Conservation (phyloP, 352 stramenopile genomes). For the Globisporangium echinulatum region DNA sequence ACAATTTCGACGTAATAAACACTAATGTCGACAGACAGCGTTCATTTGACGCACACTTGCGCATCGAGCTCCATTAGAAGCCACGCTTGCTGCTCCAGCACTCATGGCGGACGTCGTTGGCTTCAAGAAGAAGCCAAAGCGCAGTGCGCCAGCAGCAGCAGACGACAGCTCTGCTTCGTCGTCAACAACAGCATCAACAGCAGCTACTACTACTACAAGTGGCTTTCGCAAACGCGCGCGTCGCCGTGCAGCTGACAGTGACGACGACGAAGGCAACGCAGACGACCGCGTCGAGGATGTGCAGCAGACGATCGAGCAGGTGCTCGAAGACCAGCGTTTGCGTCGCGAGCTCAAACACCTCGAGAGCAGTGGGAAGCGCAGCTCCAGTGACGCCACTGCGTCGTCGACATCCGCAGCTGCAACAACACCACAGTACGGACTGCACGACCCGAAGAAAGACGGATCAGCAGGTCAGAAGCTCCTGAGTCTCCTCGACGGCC, state of each 20-base stretch:
- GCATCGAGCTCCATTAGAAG: not conserved
- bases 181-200: not conserved
- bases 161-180: not conserved
- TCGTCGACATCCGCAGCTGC: not conserved
- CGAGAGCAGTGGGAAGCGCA: conserved; percentile 2
- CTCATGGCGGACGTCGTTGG: conserved; percentile 20
- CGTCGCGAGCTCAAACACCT: conserved; percentile 25
- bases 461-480: conserved; percentile 63
- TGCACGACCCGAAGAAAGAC: conserved; percentile 75
- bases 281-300: conserved; percentile 24
- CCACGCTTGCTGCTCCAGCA: no score
- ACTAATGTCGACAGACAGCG: no score
- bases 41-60: not conserved
- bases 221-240: conserved; percentile 33
- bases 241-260: conserved; percentile 2
- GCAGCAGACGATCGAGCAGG: conserved; percentile 51
- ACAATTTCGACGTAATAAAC: no score
- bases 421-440: conserved; percentile 32
- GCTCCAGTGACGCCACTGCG: conserved; percentile 2
- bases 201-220: not conserved
- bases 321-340: conserved; percentile 65
- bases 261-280: conserved; percentile 14
- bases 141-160: conserved; percentile 17
- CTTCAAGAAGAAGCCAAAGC: conserved; percentile 57
- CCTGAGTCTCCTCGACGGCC: conserved; percentile 60